These are phyloP conservation scores for Tricladium varicosporioides DNA, from an alignment of 2,329 filamentous ascomycete genomes.

Conservation along the genomic window DNA sequence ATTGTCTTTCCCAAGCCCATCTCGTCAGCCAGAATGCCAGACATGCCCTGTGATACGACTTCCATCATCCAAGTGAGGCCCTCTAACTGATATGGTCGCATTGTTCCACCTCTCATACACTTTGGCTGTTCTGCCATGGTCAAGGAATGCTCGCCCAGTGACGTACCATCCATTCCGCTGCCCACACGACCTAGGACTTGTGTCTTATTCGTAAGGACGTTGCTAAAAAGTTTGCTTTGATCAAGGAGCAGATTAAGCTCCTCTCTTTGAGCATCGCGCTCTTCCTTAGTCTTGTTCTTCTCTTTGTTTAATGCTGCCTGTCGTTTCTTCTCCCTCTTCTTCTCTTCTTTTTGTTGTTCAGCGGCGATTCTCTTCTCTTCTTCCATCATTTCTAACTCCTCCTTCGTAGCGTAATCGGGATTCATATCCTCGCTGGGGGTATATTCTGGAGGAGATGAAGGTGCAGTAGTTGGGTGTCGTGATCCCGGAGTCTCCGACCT, in stretches of 20 bases:
- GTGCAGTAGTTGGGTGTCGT: not conserved
- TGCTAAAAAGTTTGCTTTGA: constrained; percentile 59
- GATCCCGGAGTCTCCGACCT: not conserved
- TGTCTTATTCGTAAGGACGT: constrained; percentile 63
- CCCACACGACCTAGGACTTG: constrained; percentile 61
- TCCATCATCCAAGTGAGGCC: constrained; percentile 87
- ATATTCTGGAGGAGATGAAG: constrained; percentile 4
- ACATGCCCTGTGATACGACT: constrained; percentile 62
- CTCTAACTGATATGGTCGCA: constrained; percentile 93
- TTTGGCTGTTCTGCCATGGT: constrained; percentile 83
- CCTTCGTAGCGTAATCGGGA: constrained; percentile 3
- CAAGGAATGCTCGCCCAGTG: constrained; percentile 63
- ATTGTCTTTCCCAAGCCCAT: constrained; percentile 61
- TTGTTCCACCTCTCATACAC: constrained; percentile 80
- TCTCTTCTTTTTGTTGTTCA: not conserved
- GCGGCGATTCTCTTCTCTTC: not conserved
- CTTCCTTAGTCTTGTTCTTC: constrained; percentile 27
- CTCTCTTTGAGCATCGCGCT: constrained; percentile 56
- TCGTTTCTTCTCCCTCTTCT: constrained; percentile 1
- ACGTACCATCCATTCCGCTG: constrained; percentile 57
- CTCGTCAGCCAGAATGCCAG: constrained; percentile 58
- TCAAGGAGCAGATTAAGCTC: constrained; percentile 58
- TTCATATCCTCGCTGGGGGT: not conserved
- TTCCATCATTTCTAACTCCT: constrained; percentile 5
- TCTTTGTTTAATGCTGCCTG: constrained; percentile 3